These are phyloP conservation scores for Plasmodium malariae DNA, from an alignment of 169 alveolate genomes.

Conservation along the genomic window DNA sequence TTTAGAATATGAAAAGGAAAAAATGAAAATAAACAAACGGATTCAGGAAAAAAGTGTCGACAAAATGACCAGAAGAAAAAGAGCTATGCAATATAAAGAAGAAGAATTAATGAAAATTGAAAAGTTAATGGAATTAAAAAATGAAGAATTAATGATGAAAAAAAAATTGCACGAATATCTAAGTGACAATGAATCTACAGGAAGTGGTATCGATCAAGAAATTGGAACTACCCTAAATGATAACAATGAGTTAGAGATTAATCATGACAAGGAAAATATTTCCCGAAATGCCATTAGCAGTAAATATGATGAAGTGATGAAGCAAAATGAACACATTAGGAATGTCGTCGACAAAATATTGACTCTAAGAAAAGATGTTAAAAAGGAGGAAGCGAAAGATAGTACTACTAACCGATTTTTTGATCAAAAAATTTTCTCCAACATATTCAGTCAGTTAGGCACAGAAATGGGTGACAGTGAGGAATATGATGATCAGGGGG, in stretches of 20 bases:
- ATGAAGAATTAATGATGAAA: constrained; percentile 74
- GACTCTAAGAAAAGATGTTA: constrained; percentile 50
- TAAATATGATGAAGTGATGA: not conserved
- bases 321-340: constrained; percentile 54
- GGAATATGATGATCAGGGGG: not conserved
- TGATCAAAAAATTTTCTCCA: constrained; percentile 72
- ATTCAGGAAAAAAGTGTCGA: constrained; percentile 34
- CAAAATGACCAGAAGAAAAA: constrained; percentile 78
- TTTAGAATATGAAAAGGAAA: constrained; percentile 64
- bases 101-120: constrained; percentile 81
- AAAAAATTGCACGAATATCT: constrained; percentile 72
- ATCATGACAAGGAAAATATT: not conserved
- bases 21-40: constrained; percentile 46
- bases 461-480: constrained; percentile 31
- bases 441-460: constrained; percentile 39
- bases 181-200: constrained; percentile 79
- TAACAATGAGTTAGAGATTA: constrained; percentile 59
- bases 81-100: constrained; percentile 78
- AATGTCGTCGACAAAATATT: constrained; percentile 64
- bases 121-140: constrained; percentile 77
- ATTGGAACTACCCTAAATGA: constrained; percentile 12
- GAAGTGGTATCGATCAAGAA: not conserved
- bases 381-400: constrained; percentile 44
- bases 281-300: not conserved
- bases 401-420: constrained; percentile 43